Base-by-base conservation (phyloP, 805 yeast species). In the Candida golubevii region DNA sequence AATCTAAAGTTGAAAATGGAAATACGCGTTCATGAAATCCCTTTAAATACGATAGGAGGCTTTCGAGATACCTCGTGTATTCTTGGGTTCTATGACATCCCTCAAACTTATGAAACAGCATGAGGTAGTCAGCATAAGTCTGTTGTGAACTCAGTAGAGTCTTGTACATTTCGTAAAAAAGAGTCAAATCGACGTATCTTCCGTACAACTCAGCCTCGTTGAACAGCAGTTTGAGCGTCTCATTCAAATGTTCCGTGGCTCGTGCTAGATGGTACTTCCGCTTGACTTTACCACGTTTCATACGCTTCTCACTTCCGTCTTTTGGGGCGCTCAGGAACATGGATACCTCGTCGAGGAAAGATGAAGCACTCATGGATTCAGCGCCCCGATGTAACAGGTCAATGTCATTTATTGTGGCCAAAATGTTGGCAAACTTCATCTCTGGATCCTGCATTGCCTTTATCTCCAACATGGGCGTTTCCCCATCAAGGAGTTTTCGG, bases 201-300 rank as follows among this genome's bases (percentile, higher is more conserved):
- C 96, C 96, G 56, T 73, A 76, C 30, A 63, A 62, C 58, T 89
- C 96, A 28, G 74, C 79, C 4, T 75, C 72, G 0, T 79, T 66
- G 57, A 85, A 88, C 6, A 78, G 39, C 0, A 56, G 41, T 13
- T 78, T 75, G 4, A 85, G 49, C 15, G 38, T 42, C 2, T 37
- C 31, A 15, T 70, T 68, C 10, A 86, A 42, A 42, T 73, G 74
- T 0, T 72, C 55, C 0, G 83, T 80, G 39, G 69, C 75, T 13
- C 69, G 62, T 45, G 88, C 78, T 33, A 80, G 59, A 2, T 80
- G 53, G 49, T 65, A 54, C 51, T 61, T 66, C 40, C 67, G 57
- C 49, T 62, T 64, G 9, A 59, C 65, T 34, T 45, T 47, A 26
- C 46, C 36, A 39, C 44, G 46, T 35, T 52, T 54, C 27, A 39